Evolutionary conservation across 2,329 filamentous ascomycete species (phyloP), one percentile per base, ranked within the genome.

Genomic region (Dothidotthia symphoricarpi): DNA sequence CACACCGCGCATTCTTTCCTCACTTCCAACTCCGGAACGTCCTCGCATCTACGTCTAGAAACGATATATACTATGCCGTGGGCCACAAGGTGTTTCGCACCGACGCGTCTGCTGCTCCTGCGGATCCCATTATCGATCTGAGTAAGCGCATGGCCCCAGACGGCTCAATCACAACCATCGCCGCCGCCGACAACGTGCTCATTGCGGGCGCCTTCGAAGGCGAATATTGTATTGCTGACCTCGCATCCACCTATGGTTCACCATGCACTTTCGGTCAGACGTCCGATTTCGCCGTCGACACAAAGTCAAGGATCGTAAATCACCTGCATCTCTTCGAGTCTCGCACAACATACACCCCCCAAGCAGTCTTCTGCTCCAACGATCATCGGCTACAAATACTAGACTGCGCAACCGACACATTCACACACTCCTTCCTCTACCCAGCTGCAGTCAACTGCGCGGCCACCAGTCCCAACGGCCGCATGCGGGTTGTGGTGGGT

Each of bases 401-500:
- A 19, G 77, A 82, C 53, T 72, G 73, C 51, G 64, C 62, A 24
- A 76, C 79, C 3, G 77, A 85, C 45, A 76, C 70, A 16, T 80
- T 86, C 45, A 68, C 79, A 4, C 70, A 74, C 25, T 68, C 76
- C 22, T 72, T 75, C 44, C 68, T 63, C 30, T 88, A 83, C 59
- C 64, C 74, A 0, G 76, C 78, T 49, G 74, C 85, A 3, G 73
- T 88, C 43, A 91, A 91, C 64, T 88, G 84, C 67, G 79, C 83
- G 1, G 81, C 84, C 2, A 74, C 85, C 2, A 87, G 84, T 1
- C 82, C 86, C 0, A 82, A 89, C 57, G 75, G 80, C 37, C 80
- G 85, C 3, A 71, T 90, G 50, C 81, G 86, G 32, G 79, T 82
- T 12, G 75, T 89, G 46, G 86, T 88, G 0, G 86, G 86, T 31